Evolutionary conservation across 2,329 filamentous ascomycete species (phyloP), one percentile per base, ranked within the genome.

Genomic region (Gyromitra esculenta): DNA sequence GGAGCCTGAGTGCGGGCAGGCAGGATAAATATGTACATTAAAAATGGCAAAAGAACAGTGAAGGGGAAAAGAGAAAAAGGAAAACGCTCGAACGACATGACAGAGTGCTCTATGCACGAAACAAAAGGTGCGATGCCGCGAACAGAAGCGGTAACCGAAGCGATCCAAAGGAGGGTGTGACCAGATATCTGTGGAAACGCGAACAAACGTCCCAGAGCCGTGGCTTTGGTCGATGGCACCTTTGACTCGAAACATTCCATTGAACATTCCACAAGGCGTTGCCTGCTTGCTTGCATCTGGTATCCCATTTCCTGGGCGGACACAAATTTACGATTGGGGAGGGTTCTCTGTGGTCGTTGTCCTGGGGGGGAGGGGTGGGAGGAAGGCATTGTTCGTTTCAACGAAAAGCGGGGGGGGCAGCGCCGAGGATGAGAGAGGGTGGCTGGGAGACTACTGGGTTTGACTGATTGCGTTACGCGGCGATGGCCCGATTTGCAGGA

Each of bases 381-480:
- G 56, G 71, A 73, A 60, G 64, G 65, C 72, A 75, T 75, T 75
- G 72, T 75, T 71, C 72, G 72, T 75, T 75, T 75, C 72, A 18
- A 75, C 72, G n/a, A 75, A 69, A 75, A 69, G 41, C 48, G 56
- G 63, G 59, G 74, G 60, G 37, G 60, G 62, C 39, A 50, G 54
- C 21, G 35, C 6, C 31, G 54, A 62, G 70, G 39, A 48, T 25
- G 57, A 35, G 21, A 11, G 13, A n/a, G n/a, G 67, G 31, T 62
- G 72, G 72, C 65, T 75, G 57, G 72, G 72, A 70, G 57, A 31
- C 59, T 45, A 13, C 71, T 74, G 56, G 74, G 64, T 69, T 70
- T 75, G 66, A 66, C n/a, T 75, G 73, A 75, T 77, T 77, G 75
- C 75, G 75, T 74, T 77, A 77, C 75, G 71, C 75, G 75, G 71